Conservation (phyloP, 2,329 filamentous ascomycete genomes). For the Colletotrichum abscissum region DNA sequence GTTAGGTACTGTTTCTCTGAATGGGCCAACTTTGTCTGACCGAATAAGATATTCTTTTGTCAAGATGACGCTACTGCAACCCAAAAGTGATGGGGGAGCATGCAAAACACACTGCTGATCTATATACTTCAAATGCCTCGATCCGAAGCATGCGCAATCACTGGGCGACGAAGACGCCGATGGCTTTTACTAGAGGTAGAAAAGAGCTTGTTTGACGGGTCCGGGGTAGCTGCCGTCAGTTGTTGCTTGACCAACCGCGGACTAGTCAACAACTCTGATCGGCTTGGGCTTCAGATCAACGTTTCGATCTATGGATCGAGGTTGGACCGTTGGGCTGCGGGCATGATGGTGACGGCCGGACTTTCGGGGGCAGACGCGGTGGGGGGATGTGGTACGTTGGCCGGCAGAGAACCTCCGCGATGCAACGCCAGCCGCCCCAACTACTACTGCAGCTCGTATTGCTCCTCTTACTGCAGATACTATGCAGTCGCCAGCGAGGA, state of each 20-base stretch:
- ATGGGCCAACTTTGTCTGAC: not conserved
- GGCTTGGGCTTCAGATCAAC: not conserved
- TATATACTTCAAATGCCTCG: not conserved
- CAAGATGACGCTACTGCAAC: not conserved
- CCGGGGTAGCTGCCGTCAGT: not conserved
- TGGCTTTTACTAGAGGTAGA: not conserved
- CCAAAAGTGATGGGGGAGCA: not conserved
- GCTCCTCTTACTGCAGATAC: not conserved
- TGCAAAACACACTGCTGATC: not conserved
- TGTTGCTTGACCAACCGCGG: not conserved
- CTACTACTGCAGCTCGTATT: slow-evolving; percentile 32
- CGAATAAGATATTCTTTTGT: not conserved
- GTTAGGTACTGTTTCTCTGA: slow-evolving; percentile 9
- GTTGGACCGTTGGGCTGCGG: not conserved
- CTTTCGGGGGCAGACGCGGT: slow-evolving; percentile 7
- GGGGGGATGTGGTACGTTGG: slow-evolving; percentile 2
- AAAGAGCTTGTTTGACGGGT: not conserved
- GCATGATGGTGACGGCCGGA: slow-evolving; percentile 8
- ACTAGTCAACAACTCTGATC: not conserved
- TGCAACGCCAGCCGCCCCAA: slow-evolving; percentile 26
- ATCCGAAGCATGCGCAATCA: not conserved
- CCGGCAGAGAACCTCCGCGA: slow-evolving; percentile 11
- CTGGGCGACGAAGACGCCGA: not conserved
- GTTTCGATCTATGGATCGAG: not conserved
- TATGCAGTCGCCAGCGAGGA: not conserved